These are phyloP conservation scores for Ogataea pini DNA, from an alignment of 805 yeast species.

Conservation along the genomic window DNA sequence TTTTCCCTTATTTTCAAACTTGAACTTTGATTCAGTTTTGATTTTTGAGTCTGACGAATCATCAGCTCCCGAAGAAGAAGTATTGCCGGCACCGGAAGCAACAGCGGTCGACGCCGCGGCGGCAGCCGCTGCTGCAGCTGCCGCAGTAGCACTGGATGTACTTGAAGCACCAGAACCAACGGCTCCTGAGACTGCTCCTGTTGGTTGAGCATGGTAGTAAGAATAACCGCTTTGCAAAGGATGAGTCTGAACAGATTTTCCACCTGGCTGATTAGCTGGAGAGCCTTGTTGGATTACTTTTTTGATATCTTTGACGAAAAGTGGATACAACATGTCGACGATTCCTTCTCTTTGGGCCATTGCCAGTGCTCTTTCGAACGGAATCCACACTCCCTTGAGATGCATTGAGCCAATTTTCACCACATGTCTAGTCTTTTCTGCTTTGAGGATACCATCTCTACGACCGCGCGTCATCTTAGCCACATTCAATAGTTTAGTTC, in stretches of 20 bases:
- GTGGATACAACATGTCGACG: conserved; percentile 56
- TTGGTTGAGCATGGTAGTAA: conserved; percentile 18
- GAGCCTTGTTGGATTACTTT: conserved; percentile 41
- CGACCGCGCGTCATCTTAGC: conserved; percentile 76
- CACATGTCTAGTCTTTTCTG: conserved; percentile 66
- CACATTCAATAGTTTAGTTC: conserved; percentile 66
- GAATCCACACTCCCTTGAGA: conserved; percentile 75
- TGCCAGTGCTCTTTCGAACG: conserved; percentile 68
- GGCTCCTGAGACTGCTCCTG: conserved; percentile 7
- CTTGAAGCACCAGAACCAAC: background rate
- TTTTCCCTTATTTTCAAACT: background rate
- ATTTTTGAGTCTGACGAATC: background rate
- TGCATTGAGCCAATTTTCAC: conserved; percentile 78
- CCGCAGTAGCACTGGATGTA: too few relatives aligned
- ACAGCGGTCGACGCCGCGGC: background rate
- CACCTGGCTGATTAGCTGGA: conserved; percentile 32
- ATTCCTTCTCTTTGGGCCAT: conserved; percentile 70
- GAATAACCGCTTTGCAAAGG: conserved; percentile 12
- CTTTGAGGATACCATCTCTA: conserved; percentile 67
- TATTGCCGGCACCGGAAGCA: background rate
- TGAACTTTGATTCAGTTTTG: conserved; percentile 4
- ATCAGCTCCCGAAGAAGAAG: conserved; percentile 1
- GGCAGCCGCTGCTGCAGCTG: background rate
- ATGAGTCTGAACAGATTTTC: conserved; percentile 10
- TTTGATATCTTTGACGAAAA: conserved; percentile 67